A percentile compares a stretch with the other conserved stretches of the same genome.
Evolutionary conservation across 148 eudicot species (phyloP).

Genomic region (Dianthus caryophyllus): DNA sequence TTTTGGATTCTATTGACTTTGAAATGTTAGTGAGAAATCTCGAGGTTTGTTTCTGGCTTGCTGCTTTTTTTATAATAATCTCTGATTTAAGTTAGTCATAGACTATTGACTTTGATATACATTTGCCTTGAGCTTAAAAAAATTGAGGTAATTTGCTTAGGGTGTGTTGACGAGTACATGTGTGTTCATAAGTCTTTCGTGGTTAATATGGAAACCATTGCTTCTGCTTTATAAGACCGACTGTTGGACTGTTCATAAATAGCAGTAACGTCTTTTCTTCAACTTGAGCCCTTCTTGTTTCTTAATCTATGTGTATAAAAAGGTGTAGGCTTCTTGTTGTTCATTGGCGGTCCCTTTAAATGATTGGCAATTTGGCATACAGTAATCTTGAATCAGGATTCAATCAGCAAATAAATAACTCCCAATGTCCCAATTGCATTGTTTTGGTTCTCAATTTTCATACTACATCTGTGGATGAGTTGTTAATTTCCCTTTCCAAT

Average conservation of each 20-base stretch:
- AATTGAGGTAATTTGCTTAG: no score
- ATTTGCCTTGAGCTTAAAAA: neutral
- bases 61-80: neutral
- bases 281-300: neutral
- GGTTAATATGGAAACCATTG: neutral
- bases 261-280: neutral
- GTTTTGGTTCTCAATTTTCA: neutral
- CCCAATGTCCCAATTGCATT: neutral
- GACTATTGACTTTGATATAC: neutral
- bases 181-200: neutral
- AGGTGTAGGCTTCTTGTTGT: neutral
- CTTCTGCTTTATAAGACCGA: neutral
- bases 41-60: constrained; percentile 48
- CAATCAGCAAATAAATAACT: neutral
- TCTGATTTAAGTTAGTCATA: neutral
- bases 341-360: neutral
- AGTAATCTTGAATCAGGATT: neutral
- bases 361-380: neutral
- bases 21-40: constrained; percentile 72
- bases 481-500: neutral
- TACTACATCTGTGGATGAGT: neutral
- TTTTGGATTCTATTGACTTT: constrained; percentile 83
- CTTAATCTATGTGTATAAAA: neutral
- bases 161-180: neutral
- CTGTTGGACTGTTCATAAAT: neutral